Conservation (phyloP, 495 filamentous ascomycete genomes). For the Hamigera avellanea region DNA sequence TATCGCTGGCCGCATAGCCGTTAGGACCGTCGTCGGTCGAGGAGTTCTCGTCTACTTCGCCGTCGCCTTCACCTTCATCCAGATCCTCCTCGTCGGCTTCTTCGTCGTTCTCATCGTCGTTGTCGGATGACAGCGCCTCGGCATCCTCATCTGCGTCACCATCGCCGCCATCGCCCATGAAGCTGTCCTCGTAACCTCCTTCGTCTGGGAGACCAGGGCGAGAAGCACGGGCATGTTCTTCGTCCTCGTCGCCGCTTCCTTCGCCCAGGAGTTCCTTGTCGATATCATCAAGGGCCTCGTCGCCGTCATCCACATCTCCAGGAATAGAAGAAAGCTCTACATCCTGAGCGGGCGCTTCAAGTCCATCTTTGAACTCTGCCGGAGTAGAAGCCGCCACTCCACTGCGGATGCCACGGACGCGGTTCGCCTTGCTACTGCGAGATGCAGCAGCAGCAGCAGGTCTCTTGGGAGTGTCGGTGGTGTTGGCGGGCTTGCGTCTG, state of each 20-base stretch:
- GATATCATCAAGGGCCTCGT: constrained; percentile 33
- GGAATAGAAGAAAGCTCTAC: constrained; percentile 10
- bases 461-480: constrained; percentile 16
- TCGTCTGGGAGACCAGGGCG: constrained; percentile 10
- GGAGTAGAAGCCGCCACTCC: constrained; percentile 5
- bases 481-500: constrained; percentile 27
- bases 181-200: constrained; percentile 17
- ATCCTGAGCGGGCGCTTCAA: constrained; percentile 13
- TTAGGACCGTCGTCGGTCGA: constrained; percentile 29
- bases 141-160: constrained; percentile 1
- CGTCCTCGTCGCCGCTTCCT: constrained; percentile 33
- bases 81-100: constrained; percentile 26
- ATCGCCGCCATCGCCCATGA: constrained; percentile 18
- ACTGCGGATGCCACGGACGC: constrained; percentile 13
- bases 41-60: constrained; percentile 31
- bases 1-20: constrained; percentile 27
- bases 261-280: constrained; percentile 41
- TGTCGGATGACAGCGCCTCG: constrained; percentile 11
- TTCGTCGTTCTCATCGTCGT: constrained; percentile 16
- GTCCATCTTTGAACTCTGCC: constrained; percentile 9
- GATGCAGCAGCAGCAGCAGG: constrained; percentile 8
- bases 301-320: constrained; percentile 3
- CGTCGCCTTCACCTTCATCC: constrained; percentile 20
- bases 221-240: constrained; percentile 4
- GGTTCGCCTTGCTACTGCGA: constrained; percentile 19